phyloP scores from a whole-genome alignment of 306 rosid species.

The Prunus kanzakura region DNA sequence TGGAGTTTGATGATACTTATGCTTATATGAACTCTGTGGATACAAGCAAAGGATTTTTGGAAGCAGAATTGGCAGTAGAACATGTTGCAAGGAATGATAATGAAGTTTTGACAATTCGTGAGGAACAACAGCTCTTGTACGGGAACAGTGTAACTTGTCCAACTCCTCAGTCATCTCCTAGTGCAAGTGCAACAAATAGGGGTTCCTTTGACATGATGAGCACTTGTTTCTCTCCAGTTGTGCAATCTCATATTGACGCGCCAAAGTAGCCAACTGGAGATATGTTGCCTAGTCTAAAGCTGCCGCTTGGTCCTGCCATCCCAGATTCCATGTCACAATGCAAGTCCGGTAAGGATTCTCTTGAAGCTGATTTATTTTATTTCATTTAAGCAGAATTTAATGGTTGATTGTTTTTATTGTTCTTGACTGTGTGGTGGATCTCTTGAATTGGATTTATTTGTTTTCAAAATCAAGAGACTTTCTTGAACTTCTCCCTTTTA shows the following conservation, averaged over 20 bases:
- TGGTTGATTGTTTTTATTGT: neutral
- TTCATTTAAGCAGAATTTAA: neutral
- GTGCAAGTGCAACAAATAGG: too few relatives aligned
- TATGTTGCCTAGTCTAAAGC: too few relatives aligned
- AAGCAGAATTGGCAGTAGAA: neutral
- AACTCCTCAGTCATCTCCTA: constrained; percentile 1
- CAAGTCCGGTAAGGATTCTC: neutral
- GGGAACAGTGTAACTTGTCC: neutral
- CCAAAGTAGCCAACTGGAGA: neutral
- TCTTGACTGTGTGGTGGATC: neutral
- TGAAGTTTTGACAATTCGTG: neutral
- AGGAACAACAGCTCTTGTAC: neutral
- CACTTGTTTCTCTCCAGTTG: neutral
- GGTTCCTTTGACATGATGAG: neutral
- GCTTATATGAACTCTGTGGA: neutral
- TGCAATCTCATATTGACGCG: neutral
- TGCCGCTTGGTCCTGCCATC: neutral
- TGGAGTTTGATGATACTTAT: neutral
- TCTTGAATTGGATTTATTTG: too few relatives aligned
- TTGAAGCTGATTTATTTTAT: neutral
- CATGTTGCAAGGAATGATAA: too few relatives aligned
- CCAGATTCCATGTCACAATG: neutral
- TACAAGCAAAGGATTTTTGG: neutral
- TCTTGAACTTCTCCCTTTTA: too few relatives aligned
- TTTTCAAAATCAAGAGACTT: too few relatives aligned